These are phyloP conservation scores for Biscogniauxia marginata DNA, from an alignment of 2,329 filamentous ascomycete genomes.

Conservation along the genomic window DNA sequence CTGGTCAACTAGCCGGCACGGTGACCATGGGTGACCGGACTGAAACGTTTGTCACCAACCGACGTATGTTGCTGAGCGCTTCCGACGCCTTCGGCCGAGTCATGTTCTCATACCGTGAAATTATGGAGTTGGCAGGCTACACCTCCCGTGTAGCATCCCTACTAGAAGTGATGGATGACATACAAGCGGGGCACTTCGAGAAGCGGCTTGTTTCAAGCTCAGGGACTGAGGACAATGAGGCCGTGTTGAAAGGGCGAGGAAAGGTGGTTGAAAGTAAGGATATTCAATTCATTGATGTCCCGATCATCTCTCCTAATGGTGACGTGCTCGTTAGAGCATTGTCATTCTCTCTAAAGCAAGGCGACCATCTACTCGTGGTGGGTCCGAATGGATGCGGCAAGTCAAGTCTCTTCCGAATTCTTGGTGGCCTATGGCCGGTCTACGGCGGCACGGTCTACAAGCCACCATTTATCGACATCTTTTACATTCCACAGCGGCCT, in stretches of 20 bases:
- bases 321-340: constrained; percentile 85
- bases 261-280: constrained; percentile 71
- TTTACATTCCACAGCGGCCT: constrained; percentile 95
- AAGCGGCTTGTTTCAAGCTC: constrained; percentile 95
- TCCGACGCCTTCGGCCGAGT: constrained; percentile 94
- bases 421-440: constrained; percentile 95
- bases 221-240: constrained; percentile 76
- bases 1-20: constrained; percentile 58
- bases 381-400: constrained; percentile 98
- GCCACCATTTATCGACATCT: constrained; percentile 88
- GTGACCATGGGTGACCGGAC: constrained; percentile 68
- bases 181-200: constrained; percentile 85
- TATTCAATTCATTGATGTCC: constrained; percentile 54
- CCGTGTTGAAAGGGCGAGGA: constrained; percentile 79
- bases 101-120: constrained; percentile 98
- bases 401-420: constrained; percentile 91
- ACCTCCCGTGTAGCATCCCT: constrained; percentile 89
- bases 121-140: constrained; percentile 93
- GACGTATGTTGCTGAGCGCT: constrained; percentile 85
- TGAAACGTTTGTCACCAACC: constrained; percentile 87
- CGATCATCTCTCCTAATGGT: constrained; percentile 95
- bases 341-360: constrained; percentile 81
- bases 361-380: constrained; percentile 90
- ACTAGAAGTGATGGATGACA: constrained; percentile 91
- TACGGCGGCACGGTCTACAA: constrained; percentile 94